Evolutionary conservation across 306 rosid genomes (phyloP).

Genomic region (Glycine soja): DNA sequence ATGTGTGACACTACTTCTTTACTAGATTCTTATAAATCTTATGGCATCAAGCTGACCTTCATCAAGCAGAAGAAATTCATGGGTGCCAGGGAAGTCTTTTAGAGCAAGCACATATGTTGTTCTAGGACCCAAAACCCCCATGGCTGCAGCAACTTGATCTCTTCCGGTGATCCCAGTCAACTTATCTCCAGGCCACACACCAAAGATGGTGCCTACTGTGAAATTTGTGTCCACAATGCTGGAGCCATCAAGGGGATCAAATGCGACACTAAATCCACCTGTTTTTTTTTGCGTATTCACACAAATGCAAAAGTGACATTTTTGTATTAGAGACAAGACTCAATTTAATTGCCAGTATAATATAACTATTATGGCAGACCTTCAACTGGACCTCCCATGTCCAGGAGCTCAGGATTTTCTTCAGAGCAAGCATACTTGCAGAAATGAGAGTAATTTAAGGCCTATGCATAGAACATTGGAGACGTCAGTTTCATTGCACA

Average conservation of each 20-base stretch:
- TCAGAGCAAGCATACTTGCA: conserved; percentile 98
- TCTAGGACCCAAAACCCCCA: conserved; percentile 97
- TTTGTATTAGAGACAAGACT: neutral
- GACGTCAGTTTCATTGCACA: conserved; percentile 37
- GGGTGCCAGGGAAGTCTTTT: conserved; percentile 89
- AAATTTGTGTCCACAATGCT: conserved; percentile 98
- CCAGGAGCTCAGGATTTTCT: conserved; percentile 96
- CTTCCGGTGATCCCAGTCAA: conserved; percentile 84
- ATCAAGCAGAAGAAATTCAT: conserved; percentile 94
- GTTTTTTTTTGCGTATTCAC: conserved; percentile 45
- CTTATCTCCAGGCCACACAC: conserved; percentile 99
- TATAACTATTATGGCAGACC: conserved; percentile 54
- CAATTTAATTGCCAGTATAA: neutral
- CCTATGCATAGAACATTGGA: conserved; percentile 55
- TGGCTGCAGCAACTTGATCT: conserved; percentile 98
- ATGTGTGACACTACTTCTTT: neutral
- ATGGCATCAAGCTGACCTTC: conserved; percentile 65
- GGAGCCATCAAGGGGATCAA: conserved; percentile 98
- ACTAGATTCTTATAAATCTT: conserved; percentile 13
- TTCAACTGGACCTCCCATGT: conserved; percentile 98
- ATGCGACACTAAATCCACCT: conserved; percentile 99
- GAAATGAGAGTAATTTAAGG: conserved; percentile 86
- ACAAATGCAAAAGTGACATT: conserved; percentile 31
- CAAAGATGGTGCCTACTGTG: conserved; percentile 97
- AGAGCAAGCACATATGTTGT: conserved; percentile 94